phyloP scores from a whole-genome alignment of 768 basidiomycete genomes.

The Polyporus arcularius region DNA sequence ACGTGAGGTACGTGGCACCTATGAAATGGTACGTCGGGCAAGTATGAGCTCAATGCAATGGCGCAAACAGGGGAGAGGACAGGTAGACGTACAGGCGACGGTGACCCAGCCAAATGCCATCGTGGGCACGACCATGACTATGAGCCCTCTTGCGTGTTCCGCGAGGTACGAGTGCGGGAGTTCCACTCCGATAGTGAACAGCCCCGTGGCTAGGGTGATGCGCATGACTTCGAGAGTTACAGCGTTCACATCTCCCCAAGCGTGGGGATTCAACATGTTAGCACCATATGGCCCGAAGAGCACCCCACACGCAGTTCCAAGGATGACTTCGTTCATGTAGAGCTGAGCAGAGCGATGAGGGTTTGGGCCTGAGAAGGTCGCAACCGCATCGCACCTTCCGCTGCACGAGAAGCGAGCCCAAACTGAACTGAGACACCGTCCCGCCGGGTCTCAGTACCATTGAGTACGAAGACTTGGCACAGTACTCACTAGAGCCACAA shows the following conservation, averaged over 20 bases:
- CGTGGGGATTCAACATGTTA: constrained; percentile 72
- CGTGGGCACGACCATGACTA: constrained; percentile 75
- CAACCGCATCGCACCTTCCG: constrained; percentile 56
- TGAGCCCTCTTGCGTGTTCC: constrained; percentile 70
- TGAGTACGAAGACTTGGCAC: constrained; percentile 11
- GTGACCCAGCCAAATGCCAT: constrained; percentile 87
- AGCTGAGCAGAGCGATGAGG: constrained; percentile 41
- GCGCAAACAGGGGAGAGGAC: no score
- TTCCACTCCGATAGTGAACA: constrained; percentile 96
- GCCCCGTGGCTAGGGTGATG: constrained; percentile 84
- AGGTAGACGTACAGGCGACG: constrained; percentile 50
- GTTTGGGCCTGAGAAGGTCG: background rate
- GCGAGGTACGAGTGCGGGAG: constrained; percentile 84
- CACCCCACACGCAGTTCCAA: constrained; percentile 74
- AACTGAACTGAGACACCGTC: constrained; percentile 63
- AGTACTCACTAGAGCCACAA: constrained; percentile 43
- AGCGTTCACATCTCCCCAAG: constrained; percentile 61
- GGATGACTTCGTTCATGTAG: constrained; percentile 92
- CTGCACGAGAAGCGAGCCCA: constrained; percentile 80
- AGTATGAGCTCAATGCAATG: no score
- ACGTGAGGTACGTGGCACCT: no score
- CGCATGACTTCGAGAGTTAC: constrained; percentile 89
- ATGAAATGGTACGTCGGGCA: no score
- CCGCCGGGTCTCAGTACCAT: no score
- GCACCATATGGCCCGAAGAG: constrained; percentile 73